Percentiles rank a stretch among this genome's conserved stretches.
phyloP scores from a whole-genome alignment of 2,329 filamentous ascomycete genomes.

The Aspergillus terreus region DNA sequence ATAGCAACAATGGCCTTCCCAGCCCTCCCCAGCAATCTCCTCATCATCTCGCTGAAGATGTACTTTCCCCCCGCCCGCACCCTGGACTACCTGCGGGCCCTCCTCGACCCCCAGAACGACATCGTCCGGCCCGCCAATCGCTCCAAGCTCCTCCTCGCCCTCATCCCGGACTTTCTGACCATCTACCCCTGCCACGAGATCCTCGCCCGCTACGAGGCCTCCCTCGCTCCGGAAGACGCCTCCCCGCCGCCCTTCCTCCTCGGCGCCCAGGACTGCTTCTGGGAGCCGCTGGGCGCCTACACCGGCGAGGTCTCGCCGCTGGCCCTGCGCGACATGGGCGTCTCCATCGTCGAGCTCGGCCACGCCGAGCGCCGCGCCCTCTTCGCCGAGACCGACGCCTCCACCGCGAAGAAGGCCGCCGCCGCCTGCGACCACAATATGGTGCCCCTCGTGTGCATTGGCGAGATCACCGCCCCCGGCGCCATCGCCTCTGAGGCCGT shows the following conservation, averaged over 20 bases:
- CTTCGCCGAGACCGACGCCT: slow-evolving; percentile 70
- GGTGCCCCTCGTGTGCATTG: slow-evolving; percentile 75
- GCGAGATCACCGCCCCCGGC: slow-evolving; percentile 58
- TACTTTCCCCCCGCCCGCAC: slow-evolving; percentile 48
- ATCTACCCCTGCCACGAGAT: slow-evolving; percentile 48
- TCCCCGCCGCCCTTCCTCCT: slow-evolving; percentile 52
- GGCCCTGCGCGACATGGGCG: slow-evolving; percentile 64
- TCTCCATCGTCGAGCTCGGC: slow-evolving; percentile 70
- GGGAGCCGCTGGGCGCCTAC: slow-evolving; percentile 67
- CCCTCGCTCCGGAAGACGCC: slow-evolving; percentile 12
- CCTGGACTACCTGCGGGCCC: slow-evolving; percentile 49
- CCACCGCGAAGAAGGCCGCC: slow-evolving; percentile 64
- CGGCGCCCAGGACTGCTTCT: slow-evolving; percentile 74
- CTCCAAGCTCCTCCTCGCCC: slow-evolving; percentile 64
- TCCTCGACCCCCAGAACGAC: slow-evolving; percentile 48
- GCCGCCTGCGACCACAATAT: slow-evolving; percentile 67
- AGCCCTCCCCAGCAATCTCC: slow-evolving; percentile 33
- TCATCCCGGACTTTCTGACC: slow-evolving; percentile 74
- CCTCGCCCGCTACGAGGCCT: slow-evolving; percentile 29
- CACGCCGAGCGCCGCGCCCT: slow-evolving; percentile 73
- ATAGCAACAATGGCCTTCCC: slow-evolving; percentile 21
- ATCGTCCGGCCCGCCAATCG: slow-evolving; percentile 41
- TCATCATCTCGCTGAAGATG: slow-evolving; percentile 40
- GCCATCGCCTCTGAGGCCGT: slow-evolving; percentile 48
- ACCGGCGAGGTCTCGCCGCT: slow-evolving; percentile 74